Evolutionary conservation across 2,329 filamentous ascomycete genomes (phyloP).

Genomic region (Pezicula carpinea): DNA sequence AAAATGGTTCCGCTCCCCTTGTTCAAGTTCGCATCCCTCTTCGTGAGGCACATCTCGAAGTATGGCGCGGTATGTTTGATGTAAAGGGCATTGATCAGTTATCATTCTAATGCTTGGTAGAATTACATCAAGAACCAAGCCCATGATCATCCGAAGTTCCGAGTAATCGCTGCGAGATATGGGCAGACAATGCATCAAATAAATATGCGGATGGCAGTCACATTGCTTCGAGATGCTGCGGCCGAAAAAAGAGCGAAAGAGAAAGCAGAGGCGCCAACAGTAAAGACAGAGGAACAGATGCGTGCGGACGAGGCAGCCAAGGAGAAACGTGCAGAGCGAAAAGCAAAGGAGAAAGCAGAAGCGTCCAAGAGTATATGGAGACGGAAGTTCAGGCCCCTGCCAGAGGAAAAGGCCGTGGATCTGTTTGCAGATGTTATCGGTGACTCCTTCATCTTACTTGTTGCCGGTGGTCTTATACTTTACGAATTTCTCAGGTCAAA

Average conservation of each 20-base stretch:
- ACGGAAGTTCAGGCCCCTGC: slow-evolving; percentile 58
- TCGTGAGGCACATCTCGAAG: slow-evolving; percentile 62
- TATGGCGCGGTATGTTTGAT: slow-evolving; percentile 58
- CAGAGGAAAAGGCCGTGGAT: slow-evolving; percentile 61
- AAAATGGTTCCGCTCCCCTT: slow-evolving; percentile 61
- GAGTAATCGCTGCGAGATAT: slow-evolving; percentile 54
- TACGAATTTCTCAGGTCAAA: slow-evolving; percentile 57
- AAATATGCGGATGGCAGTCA: slow-evolving; percentile 61
- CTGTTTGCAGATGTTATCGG: slow-evolving; percentile 63
- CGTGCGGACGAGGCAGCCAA: slow-evolving; percentile 47
- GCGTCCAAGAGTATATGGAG: slow-evolving; percentile 50
- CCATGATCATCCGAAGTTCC: slow-evolving; percentile 59
- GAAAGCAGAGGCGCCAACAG: slow-evolving; percentile 58
- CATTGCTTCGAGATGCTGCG: slow-evolving; percentile 51
- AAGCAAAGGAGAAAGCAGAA: slow-evolving; percentile 33
- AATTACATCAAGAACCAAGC: slow-evolving; percentile 63
- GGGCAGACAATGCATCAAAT: slow-evolving; percentile 62
- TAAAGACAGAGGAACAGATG: slow-evolving; percentile 59
- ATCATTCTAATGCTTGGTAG: slow-evolving; percentile 31
- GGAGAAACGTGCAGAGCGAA: slow-evolving; percentile 19
- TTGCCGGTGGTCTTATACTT: slow-evolving; percentile 52
- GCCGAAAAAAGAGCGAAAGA: slow-evolving; percentile 56
- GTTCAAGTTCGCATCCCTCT: slow-evolving; percentile 62
- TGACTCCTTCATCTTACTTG: slow-evolving; percentile 57
- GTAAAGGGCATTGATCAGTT: background rate